Base-by-base conservation (phyloP, 306 rosid species). In the Sphenostylis stenocarpa region DNA sequence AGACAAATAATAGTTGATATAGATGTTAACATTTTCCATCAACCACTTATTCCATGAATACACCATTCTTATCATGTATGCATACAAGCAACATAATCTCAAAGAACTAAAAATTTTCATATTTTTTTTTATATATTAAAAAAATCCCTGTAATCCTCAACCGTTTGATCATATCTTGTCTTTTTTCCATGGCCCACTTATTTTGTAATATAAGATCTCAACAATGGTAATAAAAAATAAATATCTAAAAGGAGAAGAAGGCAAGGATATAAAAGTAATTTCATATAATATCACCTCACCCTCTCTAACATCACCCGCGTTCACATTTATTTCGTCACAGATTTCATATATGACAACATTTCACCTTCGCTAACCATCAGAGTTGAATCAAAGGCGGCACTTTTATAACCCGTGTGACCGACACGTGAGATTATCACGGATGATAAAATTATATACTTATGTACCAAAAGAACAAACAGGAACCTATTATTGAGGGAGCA, bases 401-500 rank as follows among this genome's bases (percentile, higher is more conserved):
- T 43, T 55, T 55, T 45, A 38, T 48, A 45, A 36, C n/a, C 68
- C 69, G 29, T 48, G 79, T 81, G 34, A 66, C 70, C 5, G 16
- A 7, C 34, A 3, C 55, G 88, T 86, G 79, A 80, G 14, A 1
- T 13, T 86, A 82, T 89, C 87, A 56, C 7, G 48, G 3, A 73
- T 24, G 9, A 4, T 15, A 56, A 81, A 80, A 81, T 36, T 43
- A 56, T 43, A 71, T 60, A 47, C 76, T 45, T 67, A 82, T 84
- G 79, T 76, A 83, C 81, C 79, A 77, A 72, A 47, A 79, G 2
- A 45, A 79, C 73, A 45, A 65, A 73, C 67, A 80, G 64, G 67
- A 86, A 75, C 82, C 88, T 89, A 87, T 89, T 81, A 87, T 89
- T 82, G 92, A 85, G 85, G 66, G 80, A 80, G 77, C 73, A 55